Evolutionary conservation across 2,329 filamentous ascomycete genomes (phyloP).

Genomic region (Fusarium cicatricum): DNA sequence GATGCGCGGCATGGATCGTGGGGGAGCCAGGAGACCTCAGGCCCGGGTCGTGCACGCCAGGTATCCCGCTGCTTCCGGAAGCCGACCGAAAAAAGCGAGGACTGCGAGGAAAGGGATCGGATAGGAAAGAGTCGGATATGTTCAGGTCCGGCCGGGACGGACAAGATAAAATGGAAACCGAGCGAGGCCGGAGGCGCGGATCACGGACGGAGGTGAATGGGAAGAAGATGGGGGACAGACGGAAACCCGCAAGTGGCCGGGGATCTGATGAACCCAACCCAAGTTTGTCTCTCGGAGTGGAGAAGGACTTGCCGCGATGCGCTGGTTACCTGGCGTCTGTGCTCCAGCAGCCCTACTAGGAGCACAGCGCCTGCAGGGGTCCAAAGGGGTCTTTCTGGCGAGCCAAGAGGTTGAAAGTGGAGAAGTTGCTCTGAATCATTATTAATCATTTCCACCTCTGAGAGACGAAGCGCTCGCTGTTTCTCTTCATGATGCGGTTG

Average conservation of each 20-base stretch:
- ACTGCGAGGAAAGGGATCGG: neutral
- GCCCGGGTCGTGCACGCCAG: conserved; percentile 9
- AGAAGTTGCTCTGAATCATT: conserved; percentile 2
- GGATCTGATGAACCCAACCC: conserved; percentile 19
- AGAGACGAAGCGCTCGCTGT: no score
- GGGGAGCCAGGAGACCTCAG: conserved; percentile 16
- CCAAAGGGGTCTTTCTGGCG: conserved; percentile 10
- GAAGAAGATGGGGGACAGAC: conserved; percentile 6
- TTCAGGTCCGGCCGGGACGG: conserved; percentile 5
- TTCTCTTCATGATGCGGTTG: no score
- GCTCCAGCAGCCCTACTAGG: conserved; percentile 21
- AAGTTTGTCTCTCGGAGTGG: conserved; percentile 14
- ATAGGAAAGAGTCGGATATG: neutral
- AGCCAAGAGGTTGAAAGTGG: neutral
- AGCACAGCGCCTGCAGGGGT: conserved; percentile 13
- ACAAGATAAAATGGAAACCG: conserved; percentile 10
- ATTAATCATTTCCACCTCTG: conserved; percentile 2
- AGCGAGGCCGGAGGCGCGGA: conserved; percentile 14
- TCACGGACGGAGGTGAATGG: conserved; percentile 7
- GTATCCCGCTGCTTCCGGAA: conserved; percentile 24
- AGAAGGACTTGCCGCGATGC: conserved; percentile 32
- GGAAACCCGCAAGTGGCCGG: conserved; percentile 26
- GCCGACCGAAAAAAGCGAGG: neutral
- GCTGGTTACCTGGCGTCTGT: conserved; percentile 37
- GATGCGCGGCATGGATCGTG: conserved; percentile 23